Evolutionary conservation across 2,329 filamentous ascomycete species (phyloP), one percentile per base, ranked within the genome.

Genomic region (Colletotrichum tabaci): DNA sequence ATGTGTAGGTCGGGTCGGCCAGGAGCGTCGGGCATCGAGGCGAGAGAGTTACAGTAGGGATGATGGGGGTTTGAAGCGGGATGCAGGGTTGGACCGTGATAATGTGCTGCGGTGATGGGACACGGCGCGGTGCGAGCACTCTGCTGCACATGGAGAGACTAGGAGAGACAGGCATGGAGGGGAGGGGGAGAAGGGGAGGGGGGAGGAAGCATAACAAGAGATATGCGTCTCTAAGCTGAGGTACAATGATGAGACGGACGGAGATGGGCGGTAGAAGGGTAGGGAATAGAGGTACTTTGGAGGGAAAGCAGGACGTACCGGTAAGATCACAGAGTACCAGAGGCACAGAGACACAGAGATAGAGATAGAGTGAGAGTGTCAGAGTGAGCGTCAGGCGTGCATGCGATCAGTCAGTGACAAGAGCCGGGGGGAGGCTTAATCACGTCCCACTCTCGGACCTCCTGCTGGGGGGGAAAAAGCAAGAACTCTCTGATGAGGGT

Each of bases 391-490:
- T 72, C 70, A 71, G 61, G 70, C 61, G 66, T 67, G 67, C 68
- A 68, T 68, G 65, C 66, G 68, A 71, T 68, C 68, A 71, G 65
- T 71, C 68, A 71, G 40, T 68, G 65, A 71, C 65, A 52, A 63
- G 47, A 67, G 63, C 67, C 52, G 61, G 53, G 62, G 26, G 26
- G 26, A 26, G 42, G 66, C 58, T 65, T 73, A 67, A 67, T 67
- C 63, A 66, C 58, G 64, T 73, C 66, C 71, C 67, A 71, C 71
- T 63, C 71, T 66, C 67, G 67, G 71, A 71, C 67, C 67, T 64
- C 52, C 35, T 67, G 12, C 64, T 49, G 63, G 67, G 58, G 13
- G 26, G 26, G 26, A 47, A 71, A 71, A 71, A 71, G 65, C 58
- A 68, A 71, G 55, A 60, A 68, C 57, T 67, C 61, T 68, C 26